phyloP scores from a whole-genome alignment of 352 stramenopile genomes.

The Globisporangium yorkense region DNA sequence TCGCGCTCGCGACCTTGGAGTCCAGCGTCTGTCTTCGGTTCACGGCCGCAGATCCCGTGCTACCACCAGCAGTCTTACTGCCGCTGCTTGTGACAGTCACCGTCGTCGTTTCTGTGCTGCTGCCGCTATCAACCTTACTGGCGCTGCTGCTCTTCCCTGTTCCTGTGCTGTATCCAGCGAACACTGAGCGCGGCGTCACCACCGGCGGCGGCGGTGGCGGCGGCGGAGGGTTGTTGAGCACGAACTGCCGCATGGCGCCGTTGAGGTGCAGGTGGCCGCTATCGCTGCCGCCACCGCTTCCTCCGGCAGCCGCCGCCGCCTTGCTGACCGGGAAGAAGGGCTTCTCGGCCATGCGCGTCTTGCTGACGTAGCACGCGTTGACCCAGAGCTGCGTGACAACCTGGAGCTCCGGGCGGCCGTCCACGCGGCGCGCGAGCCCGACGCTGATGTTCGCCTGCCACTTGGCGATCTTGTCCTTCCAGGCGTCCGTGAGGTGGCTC shows the following conservation, averaged over 20 bases:
- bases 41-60: constrained; percentile 31
- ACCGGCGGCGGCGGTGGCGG: constrained; percentile 1
- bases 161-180: neutral
- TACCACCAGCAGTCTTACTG: neutral
- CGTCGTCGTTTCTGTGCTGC: neutral
- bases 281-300: neutral
- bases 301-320: neutral
- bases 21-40: constrained; percentile 30
- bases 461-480: constrained; percentile 70
- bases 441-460: constrained; percentile 37
- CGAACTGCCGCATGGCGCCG: constrained; percentile 14
- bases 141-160: neutral
- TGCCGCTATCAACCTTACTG: neutral
- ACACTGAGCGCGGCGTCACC: neutral
- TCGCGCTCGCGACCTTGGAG: constrained; percentile 1
- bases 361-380: constrained; percentile 72
- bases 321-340: constrained; percentile 75
- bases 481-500: constrained; percentile 54
- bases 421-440: constrained; percentile 16
- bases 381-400: constrained; percentile 85
- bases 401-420: constrained; percentile 34
- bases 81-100: neutral
- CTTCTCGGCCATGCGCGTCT: constrained; percentile 58
- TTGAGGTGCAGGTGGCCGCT: constrained; percentile 14
- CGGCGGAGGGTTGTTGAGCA: neutral